Conservation (phyloP, 2,329 filamentous ascomycete genomes). For the Rhynchosporium secalis region DNA sequence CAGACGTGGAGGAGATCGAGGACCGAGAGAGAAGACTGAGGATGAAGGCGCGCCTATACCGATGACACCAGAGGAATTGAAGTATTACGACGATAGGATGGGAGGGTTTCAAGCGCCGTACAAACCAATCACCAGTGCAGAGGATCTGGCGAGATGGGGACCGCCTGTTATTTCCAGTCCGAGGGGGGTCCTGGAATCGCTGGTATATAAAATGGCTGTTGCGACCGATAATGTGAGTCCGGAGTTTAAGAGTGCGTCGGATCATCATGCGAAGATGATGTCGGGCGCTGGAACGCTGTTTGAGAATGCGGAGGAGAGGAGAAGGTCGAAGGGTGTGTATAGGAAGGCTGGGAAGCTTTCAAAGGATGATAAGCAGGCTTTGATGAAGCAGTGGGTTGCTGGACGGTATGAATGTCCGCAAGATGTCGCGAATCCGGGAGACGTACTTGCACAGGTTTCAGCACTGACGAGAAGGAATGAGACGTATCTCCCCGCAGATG, state of each 20-base stretch:
- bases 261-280: conserved; percentile 29
- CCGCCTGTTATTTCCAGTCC: conserved; percentile 32
- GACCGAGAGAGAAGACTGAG: conserved; percentile 31
- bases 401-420: conserved; percentile 36
- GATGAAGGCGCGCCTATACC: conserved; percentile 20
- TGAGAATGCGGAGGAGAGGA: conserved; percentile 24
- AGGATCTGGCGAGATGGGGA: conserved; percentile 28
- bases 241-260: conserved; percentile 19
- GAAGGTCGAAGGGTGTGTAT: conserved; percentile 7
- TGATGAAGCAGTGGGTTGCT: conserved; percentile 35
- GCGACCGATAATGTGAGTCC: conserved; percentile 29
- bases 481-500: conserved; percentile 38
- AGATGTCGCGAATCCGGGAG: conserved; percentile 15
- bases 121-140: conserved; percentile 31
- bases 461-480: conserved; percentile 35
- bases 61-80: conserved; percentile 30
- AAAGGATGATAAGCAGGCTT: conserved; percentile 26
- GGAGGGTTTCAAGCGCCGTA: conserved; percentile 34
- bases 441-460: conserved; percentile 33
- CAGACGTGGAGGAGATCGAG: neutral
- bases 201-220: conserved; percentile 35
- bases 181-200: conserved; percentile 30
- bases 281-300: conserved; percentile 33
- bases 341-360: conserved; percentile 19
- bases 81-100: conserved; percentile 29